Percentiles rank a stretch among this genome's conserved stretches.
These are phyloP conservation scores for Vitellaria paradoxa DNA, from an alignment of 179 eudicot species.

Conservation along the genomic window DNA sequence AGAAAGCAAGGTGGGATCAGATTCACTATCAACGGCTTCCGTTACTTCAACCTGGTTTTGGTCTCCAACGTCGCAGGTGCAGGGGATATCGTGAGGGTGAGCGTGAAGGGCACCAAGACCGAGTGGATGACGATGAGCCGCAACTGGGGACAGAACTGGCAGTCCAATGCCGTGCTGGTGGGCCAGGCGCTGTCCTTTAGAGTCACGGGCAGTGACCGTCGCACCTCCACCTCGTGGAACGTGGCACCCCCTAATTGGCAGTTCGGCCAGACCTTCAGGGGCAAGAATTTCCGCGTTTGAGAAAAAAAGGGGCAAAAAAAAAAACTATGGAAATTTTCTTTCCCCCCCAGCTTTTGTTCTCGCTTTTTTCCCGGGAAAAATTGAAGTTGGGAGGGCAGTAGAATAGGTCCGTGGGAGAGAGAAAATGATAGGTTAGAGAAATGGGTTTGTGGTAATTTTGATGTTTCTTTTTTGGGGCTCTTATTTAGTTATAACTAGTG, in stretches of 20 bases:
- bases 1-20: slow-evolving; percentile 44
- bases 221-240: slow-evolving; percentile 57
- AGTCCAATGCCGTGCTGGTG: slow-evolving; percentile 47
- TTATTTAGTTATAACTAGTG: too few species aligned
- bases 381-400: not conserved
- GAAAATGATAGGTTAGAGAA: slow-evolving; percentile 7
- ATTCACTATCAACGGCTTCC: slow-evolving; percentile 58
- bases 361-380: slow-evolving; percentile 20
- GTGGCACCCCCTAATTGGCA: slow-evolving; percentile 54
- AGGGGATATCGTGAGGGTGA: slow-evolving; percentile 40
- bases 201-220: slow-evolving; percentile 60
- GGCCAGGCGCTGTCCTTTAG: slow-evolving; percentile 68
- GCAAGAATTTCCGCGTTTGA: slow-evolving; percentile 38
- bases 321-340: not conserved
- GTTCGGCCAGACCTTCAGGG: slow-evolving; percentile 44
- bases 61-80: slow-evolving; percentile 61
- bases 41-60: slow-evolving; percentile 67
- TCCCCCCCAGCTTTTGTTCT: slow-evolving; percentile 16
- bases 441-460: not conserved
- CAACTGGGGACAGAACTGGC: slow-evolving; percentile 85
- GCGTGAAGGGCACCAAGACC: slow-evolving; percentile 51
- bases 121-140: slow-evolving; percentile 62
- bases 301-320: not conserved
- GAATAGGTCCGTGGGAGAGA: not conserved
- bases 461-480: slow-evolving; percentile 2